Base-by-base conservation (phyloP, 2,329 filamentous ascomycete species). In the Ceratocystis cacaofunesta region DNA sequence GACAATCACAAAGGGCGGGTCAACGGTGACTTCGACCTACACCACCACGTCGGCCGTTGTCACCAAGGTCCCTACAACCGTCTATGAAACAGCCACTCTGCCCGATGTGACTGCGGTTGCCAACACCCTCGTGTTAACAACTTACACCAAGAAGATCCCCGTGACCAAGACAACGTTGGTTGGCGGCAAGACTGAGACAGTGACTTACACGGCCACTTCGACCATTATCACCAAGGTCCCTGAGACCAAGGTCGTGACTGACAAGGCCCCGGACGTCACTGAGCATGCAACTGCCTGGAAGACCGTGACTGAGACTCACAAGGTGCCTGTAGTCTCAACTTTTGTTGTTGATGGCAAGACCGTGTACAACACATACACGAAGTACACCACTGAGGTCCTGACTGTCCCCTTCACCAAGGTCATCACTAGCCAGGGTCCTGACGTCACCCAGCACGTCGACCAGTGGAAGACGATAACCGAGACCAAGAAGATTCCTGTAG, bases 211-310 rank as follows among this genome's bases (percentile, higher is more conserved):
- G 22, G 55, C 50, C 5, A 48, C 44, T 5, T 58, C 55, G 10
- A 66, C 65, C 8, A 61, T 62, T 8, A 22, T 64, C 46, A 62
- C 64, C 19, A 25, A 52, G 43, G 69, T 68, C 15, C 61, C 69
- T 7, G 70, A 67, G 2, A 74, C 68, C 1, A 68, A 70, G 62
- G 72, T 68, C 17, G 68, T 69, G 15, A 72, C 66, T 8, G 68
- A 70, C 69, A 70, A 63, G 1, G 41, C 17, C 22, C 65, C 65
- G 3, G 62, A 64, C 46, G 28, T 64, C 15, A 64, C 65, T 19
- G 30, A 64, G 15, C n/a, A n/a, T 6, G 58, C 55, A 22, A 62
- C 62, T 6, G 25, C 30, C 46, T 64, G 32, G 44, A 30, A 62
- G 7, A 67, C 66, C 3, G 12, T 67, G 4, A 62, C 57, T 5